These are phyloP conservation scores for Xylaria sp. DNA, from an alignment of 2,329 filamentous ascomycete species.

Conservation along the genomic window DNA sequence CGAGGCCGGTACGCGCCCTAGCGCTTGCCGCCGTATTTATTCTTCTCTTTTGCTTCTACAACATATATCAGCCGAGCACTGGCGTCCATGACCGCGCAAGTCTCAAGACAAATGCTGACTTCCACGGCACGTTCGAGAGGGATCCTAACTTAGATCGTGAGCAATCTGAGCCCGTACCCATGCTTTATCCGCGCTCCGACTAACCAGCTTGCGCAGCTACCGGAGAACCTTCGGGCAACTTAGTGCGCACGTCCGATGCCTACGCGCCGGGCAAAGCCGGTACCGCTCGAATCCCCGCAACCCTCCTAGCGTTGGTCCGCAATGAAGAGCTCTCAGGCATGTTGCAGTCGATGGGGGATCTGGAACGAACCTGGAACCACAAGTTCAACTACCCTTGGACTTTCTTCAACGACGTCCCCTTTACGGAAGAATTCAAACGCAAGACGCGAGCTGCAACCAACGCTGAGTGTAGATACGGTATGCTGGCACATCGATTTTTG, in stretches of 20 bases:
- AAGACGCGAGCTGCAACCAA: constrained; percentile 83
- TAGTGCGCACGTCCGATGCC: constrained; percentile 75
- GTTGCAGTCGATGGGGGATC: constrained; percentile 84
- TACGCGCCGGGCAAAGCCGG: constrained; percentile 79
- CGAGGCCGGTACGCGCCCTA: constrained; percentile 82
- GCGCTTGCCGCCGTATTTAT: constrained; percentile 73
- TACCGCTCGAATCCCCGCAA: constrained; percentile 89
- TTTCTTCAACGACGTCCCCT: constrained; percentile 96
- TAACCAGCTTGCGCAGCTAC: constrained; percentile 63
- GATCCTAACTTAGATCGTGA: constrained; percentile 89
- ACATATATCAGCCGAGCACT: constrained; percentile 65
- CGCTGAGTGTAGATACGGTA: constrained; percentile 85
- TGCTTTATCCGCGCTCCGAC: not conserved
- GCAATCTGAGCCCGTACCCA: constrained; percentile 39
- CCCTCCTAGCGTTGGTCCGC: constrained; percentile 86
- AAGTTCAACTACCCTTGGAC: constrained; percentile 99
- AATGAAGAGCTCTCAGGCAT: constrained; percentile 88
- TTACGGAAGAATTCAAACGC: constrained; percentile 89
- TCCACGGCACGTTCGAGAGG: constrained; percentile 57
- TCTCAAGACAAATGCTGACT: constrained; percentile 46
- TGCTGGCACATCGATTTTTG: constrained; percentile 5
- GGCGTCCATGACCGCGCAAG: constrained; percentile 37
- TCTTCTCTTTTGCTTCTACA: constrained; percentile 79
- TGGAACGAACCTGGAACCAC: constrained; percentile 94
- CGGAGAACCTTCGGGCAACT: constrained; percentile 77